Conservation (phyloP, 352 stramenopile genomes). For the Elongisporangium undulatum region DNA sequence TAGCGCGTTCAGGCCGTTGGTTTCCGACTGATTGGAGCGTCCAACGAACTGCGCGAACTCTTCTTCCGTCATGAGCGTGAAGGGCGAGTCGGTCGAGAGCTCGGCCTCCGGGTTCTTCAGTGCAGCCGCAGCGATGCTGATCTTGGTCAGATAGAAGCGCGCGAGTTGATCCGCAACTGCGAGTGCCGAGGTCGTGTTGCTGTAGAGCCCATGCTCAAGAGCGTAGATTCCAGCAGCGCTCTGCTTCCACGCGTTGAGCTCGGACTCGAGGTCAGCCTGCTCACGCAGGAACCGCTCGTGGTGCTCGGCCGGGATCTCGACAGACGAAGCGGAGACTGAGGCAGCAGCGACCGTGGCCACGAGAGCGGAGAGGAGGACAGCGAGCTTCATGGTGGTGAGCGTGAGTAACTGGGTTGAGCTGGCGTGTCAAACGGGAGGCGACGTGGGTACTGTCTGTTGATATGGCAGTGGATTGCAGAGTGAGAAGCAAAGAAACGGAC, state of each 20-base stretch:
- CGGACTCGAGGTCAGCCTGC: slow-evolving; percentile 24
- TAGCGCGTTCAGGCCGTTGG: neutral
- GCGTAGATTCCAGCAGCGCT: slow-evolving; percentile 42
- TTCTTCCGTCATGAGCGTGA: slow-evolving; percentile 66
- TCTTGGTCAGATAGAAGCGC: slow-evolving; percentile 60
- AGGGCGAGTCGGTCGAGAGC: slow-evolving; percentile 67
- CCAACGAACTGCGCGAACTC: slow-evolving; percentile 59
- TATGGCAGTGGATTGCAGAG: too few relatives aligned
- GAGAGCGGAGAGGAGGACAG: slow-evolving; percentile 21
- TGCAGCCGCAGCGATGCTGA: slow-evolving; percentile 48
- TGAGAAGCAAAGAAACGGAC: too few relatives aligned
- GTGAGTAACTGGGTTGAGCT: too few relatives aligned
- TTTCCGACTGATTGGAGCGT: slow-evolving; percentile 24
- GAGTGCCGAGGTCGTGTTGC: neutral
- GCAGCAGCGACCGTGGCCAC: slow-evolving; percentile 8
- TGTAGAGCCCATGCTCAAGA: slow-evolving; percentile 37
- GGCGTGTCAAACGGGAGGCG: too few relatives aligned
- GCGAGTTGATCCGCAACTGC: slow-evolving; percentile 30
- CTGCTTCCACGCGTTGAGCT: slow-evolving; percentile 46
- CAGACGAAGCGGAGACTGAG: too few relatives aligned
- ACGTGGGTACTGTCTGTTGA: too few relatives aligned
- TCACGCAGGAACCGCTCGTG: slow-evolving; percentile 45
- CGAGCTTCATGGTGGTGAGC: slow-evolving; percentile 35
- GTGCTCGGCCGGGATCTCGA: slow-evolving; percentile 21
- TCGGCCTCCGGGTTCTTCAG: slow-evolving; percentile 44